Percentiles rank a stretch among this genome's conserved stretches.
phyloP scores from a whole-genome alignment of 192 early-diverging fungal genomes.

The Backusella tuberculispora region DNA sequence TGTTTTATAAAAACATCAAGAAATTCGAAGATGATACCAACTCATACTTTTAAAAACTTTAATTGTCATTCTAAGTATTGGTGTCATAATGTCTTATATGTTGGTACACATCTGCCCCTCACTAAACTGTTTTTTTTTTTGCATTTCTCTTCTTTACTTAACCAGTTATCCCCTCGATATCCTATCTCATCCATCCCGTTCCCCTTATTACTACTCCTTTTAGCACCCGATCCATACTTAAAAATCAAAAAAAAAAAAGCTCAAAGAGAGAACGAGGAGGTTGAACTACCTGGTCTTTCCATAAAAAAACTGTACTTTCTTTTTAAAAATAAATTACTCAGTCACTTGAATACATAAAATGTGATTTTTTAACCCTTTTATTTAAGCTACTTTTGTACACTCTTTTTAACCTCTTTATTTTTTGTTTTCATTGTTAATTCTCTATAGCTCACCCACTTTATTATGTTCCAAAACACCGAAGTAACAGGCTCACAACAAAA shows the following conservation, averaged over 20 bases:
- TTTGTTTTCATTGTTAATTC: not conserved
- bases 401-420: not conserved
- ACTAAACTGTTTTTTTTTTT: conserved; percentile 14
- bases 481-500: not conserved
- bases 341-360: not conserved
- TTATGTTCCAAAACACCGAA: not conserved
- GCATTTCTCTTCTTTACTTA: conserved; percentile 5
- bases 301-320: not conserved
- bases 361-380: not conserved
- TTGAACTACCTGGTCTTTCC: too few species aligned
- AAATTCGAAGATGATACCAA: not conserved
- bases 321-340: conserved; percentile 17
- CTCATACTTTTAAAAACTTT: not conserved
- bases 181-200: conserved; percentile 1
- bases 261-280: too few species aligned
- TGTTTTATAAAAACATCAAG: not conserved
- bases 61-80: not conserved
- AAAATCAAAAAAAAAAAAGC: not conserved
- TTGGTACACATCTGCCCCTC: not conserved
- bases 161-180: conserved; percentile 5
- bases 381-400: conserved; percentile 1
- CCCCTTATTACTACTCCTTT: conserved; percentile 5
- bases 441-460: not conserved
- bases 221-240: conserved; percentile 7
- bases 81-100: not conserved